Evolutionary conservation across 2,329 filamentous ascomycete species (phyloP), one percentile per base, ranked within the genome.

Genomic region (Aspergillus quadrilineatus): DNA sequence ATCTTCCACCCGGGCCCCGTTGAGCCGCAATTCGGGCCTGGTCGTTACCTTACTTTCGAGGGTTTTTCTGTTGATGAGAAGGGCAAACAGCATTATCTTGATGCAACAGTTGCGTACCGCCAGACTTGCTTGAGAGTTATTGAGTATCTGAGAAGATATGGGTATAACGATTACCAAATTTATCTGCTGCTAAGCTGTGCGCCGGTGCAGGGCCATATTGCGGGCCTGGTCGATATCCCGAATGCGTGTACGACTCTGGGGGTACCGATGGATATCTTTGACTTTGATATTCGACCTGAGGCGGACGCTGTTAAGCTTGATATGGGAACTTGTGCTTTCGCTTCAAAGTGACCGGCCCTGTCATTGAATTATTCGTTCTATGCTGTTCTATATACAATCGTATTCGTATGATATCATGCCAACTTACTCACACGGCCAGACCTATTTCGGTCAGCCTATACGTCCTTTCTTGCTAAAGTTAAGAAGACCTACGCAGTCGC

Each of bases 191-290:
- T 96, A 46, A 92, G 89, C 14, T 94, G 90, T 70, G 92, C 92
- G 0, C 92, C 92, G 0, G 83, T 96, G 4, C 89, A 95, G 72
- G 92, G 92, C 0, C 90, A 95, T 68, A 84, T 96, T 50, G 92
- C 91, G 1, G 92, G 92, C 0, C 89, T 96, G 55, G 92, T 96
- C 7, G 91, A 96, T 72, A 90, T 96, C 48, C 92, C 92, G 0
- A 96, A 96, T 69, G 90, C 89, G 0, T 96, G 92, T 69, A 96
- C 92, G 4, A 96, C 92, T 0, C 78, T 96, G 57, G 92, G 91
- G 0, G 70, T 96, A 53, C 92, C 92, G 1, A 90, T 96, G 80
- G 92, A 96, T 75, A 95, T 97, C 52, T 97, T 97, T 67, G 90
- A 94, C 68, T 96, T 97, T 73, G 92, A 96, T 70, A 93, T 96